These are phyloP conservation scores for Gracilariopsis chorda DNA, from an alignment of 23 red algal species.

Conservation along the genomic window DNA sequence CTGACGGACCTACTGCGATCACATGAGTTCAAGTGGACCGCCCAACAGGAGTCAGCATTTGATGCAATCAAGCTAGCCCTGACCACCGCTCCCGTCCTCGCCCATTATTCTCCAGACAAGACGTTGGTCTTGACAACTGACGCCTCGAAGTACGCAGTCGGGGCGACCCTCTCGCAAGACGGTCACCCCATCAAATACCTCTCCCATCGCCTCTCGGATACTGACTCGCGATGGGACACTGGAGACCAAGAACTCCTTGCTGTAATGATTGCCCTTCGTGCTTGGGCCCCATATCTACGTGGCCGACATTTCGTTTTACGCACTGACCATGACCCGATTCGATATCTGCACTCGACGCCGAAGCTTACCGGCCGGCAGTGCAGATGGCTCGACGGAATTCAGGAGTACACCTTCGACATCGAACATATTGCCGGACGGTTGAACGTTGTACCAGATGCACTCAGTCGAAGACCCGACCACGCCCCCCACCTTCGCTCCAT, in stretches of 20 bases:
- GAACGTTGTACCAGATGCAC: not conserved
- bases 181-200: no score
- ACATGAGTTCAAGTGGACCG: no score
- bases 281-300: not conserved
- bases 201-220: no score
- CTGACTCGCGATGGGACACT: not conserved
- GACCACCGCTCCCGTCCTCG: not conserved
- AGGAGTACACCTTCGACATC: not conserved
- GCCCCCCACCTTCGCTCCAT: not conserved
- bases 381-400: not conserved
- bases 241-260: slow-evolving; percentile 8
- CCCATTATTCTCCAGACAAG: not conserved
- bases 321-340: slow-evolving; percentile 15
- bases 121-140: not conserved
- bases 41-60: no score
- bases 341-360: slow-evolving; percentile 22
- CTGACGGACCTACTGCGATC: not conserved
- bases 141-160: slow-evolving; percentile 14
- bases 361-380: not conserved
- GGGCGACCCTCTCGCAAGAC: not conserved
- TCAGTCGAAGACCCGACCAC: not conserved
- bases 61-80: not conserved
- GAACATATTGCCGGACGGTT: not conserved
- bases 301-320: not conserved
- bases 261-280: not conserved